Evolutionary conservation across 2,329 filamentous ascomycete species (phyloP).

Genomic region (Fusarium sp.): DNA sequence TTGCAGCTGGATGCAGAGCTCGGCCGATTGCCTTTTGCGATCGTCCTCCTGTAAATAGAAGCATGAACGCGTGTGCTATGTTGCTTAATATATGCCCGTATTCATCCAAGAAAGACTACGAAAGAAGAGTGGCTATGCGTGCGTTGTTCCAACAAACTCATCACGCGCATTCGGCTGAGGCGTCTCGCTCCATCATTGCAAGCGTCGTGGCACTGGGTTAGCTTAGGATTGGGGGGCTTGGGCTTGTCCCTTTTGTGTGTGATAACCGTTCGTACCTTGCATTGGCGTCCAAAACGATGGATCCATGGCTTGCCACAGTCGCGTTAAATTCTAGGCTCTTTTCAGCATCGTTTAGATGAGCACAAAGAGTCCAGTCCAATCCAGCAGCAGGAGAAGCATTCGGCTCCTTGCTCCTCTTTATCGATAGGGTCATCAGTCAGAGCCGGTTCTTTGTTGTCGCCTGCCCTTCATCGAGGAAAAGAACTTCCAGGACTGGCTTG

Average conservation of each 20-base stretch:
- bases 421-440: constrained; percentile 20
- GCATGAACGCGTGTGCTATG: constrained; percentile 13
- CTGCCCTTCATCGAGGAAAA: constrained; percentile 2
- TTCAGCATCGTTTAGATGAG: constrained; percentile 27
- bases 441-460: constrained; percentile 12
- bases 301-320: constrained; percentile 19
- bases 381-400: constrained; percentile 1
- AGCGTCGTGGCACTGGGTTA: constrained; percentile 27
- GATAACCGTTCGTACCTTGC: constrained; percentile 36
- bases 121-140: constrained; percentile 9
- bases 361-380: constrained; percentile 30
- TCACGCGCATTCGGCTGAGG: constrained; percentile 28
- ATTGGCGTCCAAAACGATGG: constrained; percentile 24
- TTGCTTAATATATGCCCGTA: background rate
- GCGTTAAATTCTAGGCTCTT: constrained; percentile 21
- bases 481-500: constrained; percentile 31
- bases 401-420: constrained; percentile 3
- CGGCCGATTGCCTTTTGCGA: constrained; percentile 21
- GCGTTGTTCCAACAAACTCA: constrained; percentile 3
- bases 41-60: constrained; percentile 24
- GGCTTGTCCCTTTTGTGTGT: constrained; percentile 26
- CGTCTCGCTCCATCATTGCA: constrained; percentile 24
- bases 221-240: background rate
- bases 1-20: constrained; percentile 9
- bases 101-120: background rate